Evolutionary conservation across 192 early-diverging fungal genomes (phyloP), one percentile per base, ranked within the genome.

Genomic region (Coemansia sp.): DNA sequence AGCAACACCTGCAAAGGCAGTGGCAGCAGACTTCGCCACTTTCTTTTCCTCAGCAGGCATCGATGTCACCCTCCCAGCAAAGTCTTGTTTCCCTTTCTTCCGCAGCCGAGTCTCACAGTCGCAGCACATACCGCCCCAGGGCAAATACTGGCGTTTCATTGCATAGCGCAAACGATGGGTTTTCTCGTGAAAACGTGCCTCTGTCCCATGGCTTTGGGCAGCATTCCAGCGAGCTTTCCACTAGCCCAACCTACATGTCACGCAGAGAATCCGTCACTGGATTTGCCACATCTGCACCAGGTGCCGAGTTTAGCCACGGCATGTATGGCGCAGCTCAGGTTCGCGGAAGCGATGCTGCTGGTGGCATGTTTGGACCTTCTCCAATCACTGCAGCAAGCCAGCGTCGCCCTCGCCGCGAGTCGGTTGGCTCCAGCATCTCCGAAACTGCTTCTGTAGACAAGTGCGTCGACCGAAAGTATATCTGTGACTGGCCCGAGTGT

Each of bases 401-500:
- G 14, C 12, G 60, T n/a, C 57, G 56, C 48, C 17, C 42, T 30
- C 72, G 78, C 30, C 66, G 66, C 7, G 61, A 48, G 11, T 81
- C 78, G 3, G 61, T 70, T 14, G 50, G 45, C 17, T 81, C 78
- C 5, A 63, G 49, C 63, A 38, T 36, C 48, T 42, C 57, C 0
- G 61, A 66, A 29, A 32, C 51, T 1, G 8, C 38, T 29, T 69
- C 61, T 20, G 25, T 42, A 7, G 20, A 61, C 16, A 34, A 49
- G 38, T 18, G 36, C 33, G 31, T 61, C 54, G 77, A 80, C 31
- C 77, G 77, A 69, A 80, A 80, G 57, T 80, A 80, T 20, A 59
- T 60, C 14, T 80, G 77, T 28, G 70, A 80, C 68, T 80, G 77
- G 77, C 29, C 56, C 0, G 69, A 60, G 28, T 88, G 87, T 48